These are phyloP conservation scores for Pseudogymnoascus sp. DNA, from an alignment of 2,329 filamentous ascomycete genomes.

Conservation along the genomic window DNA sequence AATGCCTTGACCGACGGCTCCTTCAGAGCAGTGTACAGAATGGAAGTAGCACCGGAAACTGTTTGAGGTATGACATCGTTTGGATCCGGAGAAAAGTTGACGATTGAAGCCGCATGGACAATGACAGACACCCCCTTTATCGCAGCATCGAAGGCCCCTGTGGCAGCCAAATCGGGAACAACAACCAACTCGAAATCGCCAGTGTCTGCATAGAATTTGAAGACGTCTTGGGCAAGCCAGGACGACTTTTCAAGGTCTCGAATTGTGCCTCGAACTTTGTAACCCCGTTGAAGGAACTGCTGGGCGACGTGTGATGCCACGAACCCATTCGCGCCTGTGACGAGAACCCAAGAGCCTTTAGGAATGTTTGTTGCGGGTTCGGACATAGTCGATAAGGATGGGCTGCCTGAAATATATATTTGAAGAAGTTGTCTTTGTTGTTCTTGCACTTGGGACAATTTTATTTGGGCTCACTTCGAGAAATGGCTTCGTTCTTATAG, in stretches of 20 bases:
- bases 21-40: constrained; percentile 33
- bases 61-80: constrained; percentile 34
- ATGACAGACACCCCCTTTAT: constrained; percentile 35
- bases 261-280: constrained; percentile 37
- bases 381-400: neutral
- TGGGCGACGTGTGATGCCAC: constrained; percentile 35
- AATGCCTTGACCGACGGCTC: constrained; percentile 32
- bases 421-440: neutral
- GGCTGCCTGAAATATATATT: neutral
- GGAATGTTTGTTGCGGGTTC: constrained; percentile 17
- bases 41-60: constrained; percentile 29
- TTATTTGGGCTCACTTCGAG: neutral
- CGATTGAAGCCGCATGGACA: constrained; percentile 36
- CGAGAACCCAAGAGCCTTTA: constrained; percentile 30
- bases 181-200: constrained; percentile 31
- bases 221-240: constrained; percentile 29
- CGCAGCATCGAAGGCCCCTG: constrained; percentile 32
- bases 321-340: constrained; percentile 40
- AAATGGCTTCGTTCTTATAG: neutral
- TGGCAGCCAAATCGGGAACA: constrained; percentile 31
- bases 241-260: constrained; percentile 27
- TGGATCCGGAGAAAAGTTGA: constrained; percentile 33
- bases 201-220: constrained; percentile 23
- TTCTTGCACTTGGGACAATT: neutral
- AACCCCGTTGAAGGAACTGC: constrained; percentile 34